Evolutionary conservation across 495 filamentous ascomycete genomes (phyloP).

Genomic region (Hypoxylon fragiforme): DNA sequence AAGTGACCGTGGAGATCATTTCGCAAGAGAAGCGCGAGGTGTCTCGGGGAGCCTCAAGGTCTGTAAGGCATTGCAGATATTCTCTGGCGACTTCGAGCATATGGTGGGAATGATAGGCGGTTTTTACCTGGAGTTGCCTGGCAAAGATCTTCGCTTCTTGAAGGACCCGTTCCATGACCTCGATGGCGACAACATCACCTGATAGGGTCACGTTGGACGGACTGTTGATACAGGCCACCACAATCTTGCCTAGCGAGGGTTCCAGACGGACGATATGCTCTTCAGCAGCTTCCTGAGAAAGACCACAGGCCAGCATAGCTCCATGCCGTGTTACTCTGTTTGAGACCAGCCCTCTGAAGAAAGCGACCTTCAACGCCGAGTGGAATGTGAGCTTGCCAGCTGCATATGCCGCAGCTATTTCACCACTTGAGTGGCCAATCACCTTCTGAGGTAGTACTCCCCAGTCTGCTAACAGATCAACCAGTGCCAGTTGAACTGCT

Average conservation of each 20-base stretch:
- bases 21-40: background rate
- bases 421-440: slow-evolving; percentile 63
- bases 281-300: slow-evolving; percentile 30
- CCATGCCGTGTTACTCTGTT: slow-evolving; percentile 28
- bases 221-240: slow-evolving; percentile 54
- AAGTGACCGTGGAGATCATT: slow-evolving; percentile 40
- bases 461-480: slow-evolving; percentile 54
- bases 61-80: slow-evolving; percentile 32
- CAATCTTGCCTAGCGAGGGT: slow-evolving; percentile 19
- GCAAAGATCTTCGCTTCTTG: slow-evolving; percentile 41
- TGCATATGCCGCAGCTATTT: slow-evolving; percentile 57
- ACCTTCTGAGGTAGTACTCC: slow-evolving; percentile 52
- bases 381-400: slow-evolving; percentile 44
- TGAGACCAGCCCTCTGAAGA: slow-evolving; percentile 38
- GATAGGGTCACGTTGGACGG: slow-evolving; percentile 52
- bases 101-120: slow-evolving; percentile 51
- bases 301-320: slow-evolving; percentile 50
- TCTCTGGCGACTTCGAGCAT: slow-evolving; percentile 44
- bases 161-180: slow-evolving; percentile 34
- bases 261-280: slow-evolving; percentile 30
- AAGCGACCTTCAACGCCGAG: slow-evolving; percentile 53
- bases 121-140: slow-evolving; percentile 41
- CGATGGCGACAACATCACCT: slow-evolving; percentile 43
- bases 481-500: slow-evolving; percentile 53
- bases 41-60: background rate